Evolutionary conservation across 352 stramenopile genomes (phyloP).

Genomic region (Blastocystis sp.): DNA sequence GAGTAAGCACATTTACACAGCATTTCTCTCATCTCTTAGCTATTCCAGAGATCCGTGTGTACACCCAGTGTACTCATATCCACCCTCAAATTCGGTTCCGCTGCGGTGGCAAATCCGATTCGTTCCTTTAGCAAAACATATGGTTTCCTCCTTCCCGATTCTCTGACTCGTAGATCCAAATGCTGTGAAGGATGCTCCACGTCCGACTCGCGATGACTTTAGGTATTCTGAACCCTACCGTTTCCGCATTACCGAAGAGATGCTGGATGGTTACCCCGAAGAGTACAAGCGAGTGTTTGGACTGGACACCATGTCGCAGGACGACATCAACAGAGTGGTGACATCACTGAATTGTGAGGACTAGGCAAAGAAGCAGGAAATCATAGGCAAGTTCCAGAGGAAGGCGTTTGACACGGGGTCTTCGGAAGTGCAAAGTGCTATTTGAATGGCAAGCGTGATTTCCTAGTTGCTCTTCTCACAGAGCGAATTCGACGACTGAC

Average conservation of each 20-base stretch:
- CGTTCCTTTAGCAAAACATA: constrained; percentile 66
- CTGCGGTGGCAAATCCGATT: constrained; percentile 6
- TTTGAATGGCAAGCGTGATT: not conserved
- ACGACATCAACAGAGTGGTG: constrained; percentile 45
- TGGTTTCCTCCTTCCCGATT: constrained; percentile 6
- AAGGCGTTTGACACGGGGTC: constrained; percentile 64
- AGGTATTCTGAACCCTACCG: constrained; percentile 60
- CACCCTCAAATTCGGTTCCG: not conserved
- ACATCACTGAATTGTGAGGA: not conserved
- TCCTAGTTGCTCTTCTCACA: constrained; percentile 67
- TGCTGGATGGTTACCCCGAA: constrained; percentile 57
- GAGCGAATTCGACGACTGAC: constrained; percentile 65
- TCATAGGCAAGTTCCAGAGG: constrained; percentile 66
- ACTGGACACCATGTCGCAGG: constrained; percentile 60
- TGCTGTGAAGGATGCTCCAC: constrained; percentile 58
- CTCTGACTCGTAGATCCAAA: constrained; percentile 34
- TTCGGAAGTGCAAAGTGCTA: constrained; percentile 61
- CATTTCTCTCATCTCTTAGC: constrained; percentile 28
- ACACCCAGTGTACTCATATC: not conserved
- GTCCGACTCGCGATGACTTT: constrained; percentile 50
- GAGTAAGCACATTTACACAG: not conserved
- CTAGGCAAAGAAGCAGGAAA: constrained; percentile 67
- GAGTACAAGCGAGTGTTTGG: constrained; percentile 64
- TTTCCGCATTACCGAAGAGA: constrained; percentile 61
- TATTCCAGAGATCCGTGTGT: constrained; percentile 43